Percentiles rank a stretch among this genome's conserved stretches.
phyloP scores from a whole-genome alignment of 176 grass and related monocot species.

The Aechmea fasciata region DNA sequence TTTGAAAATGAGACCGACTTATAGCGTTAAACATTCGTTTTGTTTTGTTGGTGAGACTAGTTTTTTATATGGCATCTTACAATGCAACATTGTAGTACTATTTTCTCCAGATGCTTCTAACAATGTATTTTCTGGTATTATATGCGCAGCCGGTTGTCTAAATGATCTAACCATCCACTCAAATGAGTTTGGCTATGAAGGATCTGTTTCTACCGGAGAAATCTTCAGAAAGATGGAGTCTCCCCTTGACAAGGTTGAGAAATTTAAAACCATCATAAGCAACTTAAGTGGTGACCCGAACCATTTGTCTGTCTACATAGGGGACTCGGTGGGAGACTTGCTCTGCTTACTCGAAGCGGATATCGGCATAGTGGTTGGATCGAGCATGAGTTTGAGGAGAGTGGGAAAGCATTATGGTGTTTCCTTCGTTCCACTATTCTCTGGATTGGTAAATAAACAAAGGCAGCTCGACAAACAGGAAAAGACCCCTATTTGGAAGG shows the following conservation, averaged over 20 bases:
- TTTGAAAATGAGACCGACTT: too few species aligned
- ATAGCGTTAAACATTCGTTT: background rate
- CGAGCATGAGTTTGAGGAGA: slow-evolving; percentile 68
- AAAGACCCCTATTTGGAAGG: slow-evolving; percentile 30
- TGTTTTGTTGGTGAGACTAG: background rate
- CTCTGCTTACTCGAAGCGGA: slow-evolving; percentile 89
- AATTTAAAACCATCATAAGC: slow-evolving; percentile 56
- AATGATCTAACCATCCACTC: slow-evolving; percentile 77
- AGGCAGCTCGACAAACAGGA: slow-evolving; percentile 37
- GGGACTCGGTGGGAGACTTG: slow-evolving; percentile 88
- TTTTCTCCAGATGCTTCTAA: background rate
- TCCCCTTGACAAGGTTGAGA: slow-evolving; percentile 61
- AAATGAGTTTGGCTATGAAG: slow-evolving; percentile 81
- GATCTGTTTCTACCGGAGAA: slow-evolving; percentile 73
- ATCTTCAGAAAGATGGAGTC: slow-evolving; percentile 76
- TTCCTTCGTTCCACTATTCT: slow-evolving; percentile 57
- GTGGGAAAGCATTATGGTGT: slow-evolving; percentile 78
- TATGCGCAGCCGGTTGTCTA: slow-evolving; percentile 65
- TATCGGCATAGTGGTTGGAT: slow-evolving; percentile 89
- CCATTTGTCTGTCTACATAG: slow-evolving; percentile 66
- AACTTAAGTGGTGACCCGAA: slow-evolving; percentile 5
- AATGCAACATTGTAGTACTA: background rate
- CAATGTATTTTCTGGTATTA: slow-evolving; percentile 11
- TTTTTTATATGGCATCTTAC: background rate
- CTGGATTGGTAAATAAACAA: slow-evolving; percentile 71